Base-by-base conservation (phyloP, 495 filamentous ascomycete species). In the Corynascus novoguineensis region DNA sequence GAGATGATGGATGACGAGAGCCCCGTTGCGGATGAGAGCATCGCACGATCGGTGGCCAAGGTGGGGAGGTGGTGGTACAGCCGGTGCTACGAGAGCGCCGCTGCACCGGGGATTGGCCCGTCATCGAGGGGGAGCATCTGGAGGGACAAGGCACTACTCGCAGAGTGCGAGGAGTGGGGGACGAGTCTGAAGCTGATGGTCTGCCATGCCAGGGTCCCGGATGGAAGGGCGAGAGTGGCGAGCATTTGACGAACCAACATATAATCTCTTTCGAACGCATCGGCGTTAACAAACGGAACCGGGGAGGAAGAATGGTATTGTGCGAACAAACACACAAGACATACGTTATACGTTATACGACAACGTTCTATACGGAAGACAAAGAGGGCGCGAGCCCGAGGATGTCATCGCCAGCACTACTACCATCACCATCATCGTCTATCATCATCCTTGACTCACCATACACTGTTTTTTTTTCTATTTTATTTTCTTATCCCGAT, bases 21-120 rank as follows among this genome's bases (percentile, higher is more conserved):
- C 3, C 75, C 77, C 19, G 79, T 82, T 6, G 81, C 74, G 28
- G 89, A 95, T 64, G 86, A 89, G 61, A 85, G 82, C 51, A 95
- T 97, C 62, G 87, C 89, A 4, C 91, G 90, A 64, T 95, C 95
- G 75, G 90, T 97, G 19, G 84, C 91, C 19, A 85, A 83, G 58
- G 92, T 98, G 8, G 95, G 93, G 15, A 78, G 95, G 37, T 98
- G 91, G 90, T 97, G 95, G 93, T 97, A 96, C 70, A 86, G 82
- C 5, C 80, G 86, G 49, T 96, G 90, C 75, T 97, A 97, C 68
- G 93, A 97, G 74, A 78, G 70, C 44, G 67, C 69, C 7, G 79
- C 86, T 15, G 71, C 80, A 24, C 72, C 78, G 1, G 75, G 80
- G 25, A 31, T 59, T 3, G 80, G 76, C 27, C 77, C 78, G 17